phyloP scores from a whole-genome alignment of 2,329 filamentous ascomycete species.

The Trichoderma atrobrunneum region DNA sequence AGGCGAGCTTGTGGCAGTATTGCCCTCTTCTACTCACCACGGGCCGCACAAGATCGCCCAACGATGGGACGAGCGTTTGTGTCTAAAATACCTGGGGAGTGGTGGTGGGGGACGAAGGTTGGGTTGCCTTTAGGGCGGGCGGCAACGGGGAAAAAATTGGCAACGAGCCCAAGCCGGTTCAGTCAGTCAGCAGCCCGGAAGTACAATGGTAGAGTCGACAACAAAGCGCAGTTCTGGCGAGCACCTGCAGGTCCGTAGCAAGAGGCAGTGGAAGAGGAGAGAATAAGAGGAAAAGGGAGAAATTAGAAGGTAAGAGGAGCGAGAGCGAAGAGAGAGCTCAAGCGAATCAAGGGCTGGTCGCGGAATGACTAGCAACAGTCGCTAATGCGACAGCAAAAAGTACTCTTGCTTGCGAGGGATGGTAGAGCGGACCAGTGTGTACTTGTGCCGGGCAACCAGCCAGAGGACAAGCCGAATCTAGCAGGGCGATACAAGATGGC shows the following conservation, averaged over 20 bases:
- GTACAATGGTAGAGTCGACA: background rate
- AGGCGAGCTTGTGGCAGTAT: constrained; percentile 32
- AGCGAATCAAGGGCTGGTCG: background rate
- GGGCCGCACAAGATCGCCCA: constrained; percentile 44
- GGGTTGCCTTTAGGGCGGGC: constrained; percentile 6
- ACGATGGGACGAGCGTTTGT: constrained; percentile 38
- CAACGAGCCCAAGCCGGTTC: constrained; percentile 5
- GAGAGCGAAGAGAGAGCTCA: background rate
- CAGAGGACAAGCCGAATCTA: background rate
- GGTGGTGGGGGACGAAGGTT: constrained; percentile 15
- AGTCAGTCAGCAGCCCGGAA: constrained; percentile 1
- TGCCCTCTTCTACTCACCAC: constrained; percentile 46
- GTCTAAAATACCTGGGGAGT: constrained; percentile 21
- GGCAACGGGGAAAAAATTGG: background rate
- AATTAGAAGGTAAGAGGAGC: background rate
- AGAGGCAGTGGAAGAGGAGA: background rate
- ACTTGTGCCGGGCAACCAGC: constrained; percentile 6
- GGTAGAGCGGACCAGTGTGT: constrained; percentile 1
- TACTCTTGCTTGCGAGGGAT: background rate
- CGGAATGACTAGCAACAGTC: constrained; percentile 4
- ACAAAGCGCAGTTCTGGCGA: background rate
- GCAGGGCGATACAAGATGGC: constrained; percentile 11
- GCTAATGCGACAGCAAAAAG: background rate
- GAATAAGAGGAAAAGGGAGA: background rate
- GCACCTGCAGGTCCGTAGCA: background rate